Base-by-base conservation (phyloP, 352 stramenopile species). In the Phytophthora quininea region DNA sequence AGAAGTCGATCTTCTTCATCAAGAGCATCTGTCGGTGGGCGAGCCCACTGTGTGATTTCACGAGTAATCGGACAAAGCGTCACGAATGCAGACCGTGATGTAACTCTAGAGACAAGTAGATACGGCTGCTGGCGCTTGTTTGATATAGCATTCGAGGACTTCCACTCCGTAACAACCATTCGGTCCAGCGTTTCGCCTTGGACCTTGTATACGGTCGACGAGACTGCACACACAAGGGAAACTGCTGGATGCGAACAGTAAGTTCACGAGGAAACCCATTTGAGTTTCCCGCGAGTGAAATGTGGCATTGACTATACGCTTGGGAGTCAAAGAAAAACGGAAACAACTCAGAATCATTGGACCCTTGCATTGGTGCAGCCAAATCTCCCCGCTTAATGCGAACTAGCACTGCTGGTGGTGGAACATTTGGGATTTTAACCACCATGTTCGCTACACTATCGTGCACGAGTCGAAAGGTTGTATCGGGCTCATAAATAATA, bases 61-160 rank as follows among this genome's bases (percentile, higher is more conserved):
- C 10, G 4, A 11, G 50, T 66, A 9, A 66, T 11, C 3, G 50
- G 59, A 4, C 1, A 1, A 1, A 66, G 35, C 15, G 59, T 37
- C 24, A 27, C 9, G 19, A 67, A 54, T 2, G 42, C 40, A 29
- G 27, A 3, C 3, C 59, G 4, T 12, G 59, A 51, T 12, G 51
- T 61, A 2, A 57, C 59, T 15, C 42, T 30, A 6, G 59, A 67
- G 5, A 67, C 59, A 9, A 61, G 43, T 29, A 61, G 45, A 54
- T 64, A 64, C 3, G 58, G 46, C 38, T 64, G 58, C 19, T 64
- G 42, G 4, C 33, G 47, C 38, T 64, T 67, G 45, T 67, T 67
- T 1, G 51, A 32, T 14, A 60, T 9, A 1, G 3, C 9, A 1
- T 46, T 33, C 3, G 30, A 12, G 0, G 59, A 55, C 14, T 27